phyloP scores from a whole-genome alignment of 2,329 filamentous ascomycete species.

The Amauroascus niger region DNA sequence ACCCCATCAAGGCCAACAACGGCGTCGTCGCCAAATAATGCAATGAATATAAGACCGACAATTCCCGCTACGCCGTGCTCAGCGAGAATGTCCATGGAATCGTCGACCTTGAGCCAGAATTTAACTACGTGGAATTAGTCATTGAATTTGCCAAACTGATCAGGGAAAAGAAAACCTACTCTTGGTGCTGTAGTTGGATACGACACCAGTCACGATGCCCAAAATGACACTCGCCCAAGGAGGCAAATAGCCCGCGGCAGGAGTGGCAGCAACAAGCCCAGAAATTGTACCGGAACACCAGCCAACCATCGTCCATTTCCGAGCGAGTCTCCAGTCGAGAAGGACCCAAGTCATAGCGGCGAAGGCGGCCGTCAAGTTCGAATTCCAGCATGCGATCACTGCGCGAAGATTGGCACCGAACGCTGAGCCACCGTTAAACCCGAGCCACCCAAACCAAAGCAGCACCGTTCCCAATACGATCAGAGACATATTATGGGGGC shows the following conservation, averaged over 20 bases:
- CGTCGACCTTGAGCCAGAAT: constrained; percentile 70
- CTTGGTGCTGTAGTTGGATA: constrained; percentile 81
- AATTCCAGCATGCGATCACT: constrained; percentile 97
- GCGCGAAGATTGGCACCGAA: constrained; percentile 92
- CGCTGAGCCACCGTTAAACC: constrained; percentile 93
- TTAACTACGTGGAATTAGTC: constrained; percentile 42
- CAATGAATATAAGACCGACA: constrained; percentile 67
- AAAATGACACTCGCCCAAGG: constrained; percentile 55
- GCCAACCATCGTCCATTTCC: constrained; percentile 90
- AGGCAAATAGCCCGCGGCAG: constrained; percentile 68
- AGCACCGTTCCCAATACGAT: constrained; percentile 92
- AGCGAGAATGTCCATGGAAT: constrained; percentile 83
- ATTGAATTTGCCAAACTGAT: constrained; percentile 10
- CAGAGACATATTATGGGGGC: constrained; percentile 94
- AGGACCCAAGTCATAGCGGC: constrained; percentile 87
- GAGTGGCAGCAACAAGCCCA: constrained; percentile 78
- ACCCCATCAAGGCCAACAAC: constrained; percentile 65
- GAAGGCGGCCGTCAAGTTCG: constrained; percentile 85
- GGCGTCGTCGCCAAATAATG: constrained; percentile 64
- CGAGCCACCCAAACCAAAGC: constrained; percentile 98
- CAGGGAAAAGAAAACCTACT: constrained; percentile 45
- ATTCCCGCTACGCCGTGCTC: constrained; percentile 81
- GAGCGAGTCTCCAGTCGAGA: constrained; percentile 86
- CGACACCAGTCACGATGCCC: constrained; percentile 53
- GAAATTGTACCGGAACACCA: constrained; percentile 87